phyloP scores from a whole-genome alignment of 1,284 basidiomycete genomes.

The Melampsora medusae region DNA sequence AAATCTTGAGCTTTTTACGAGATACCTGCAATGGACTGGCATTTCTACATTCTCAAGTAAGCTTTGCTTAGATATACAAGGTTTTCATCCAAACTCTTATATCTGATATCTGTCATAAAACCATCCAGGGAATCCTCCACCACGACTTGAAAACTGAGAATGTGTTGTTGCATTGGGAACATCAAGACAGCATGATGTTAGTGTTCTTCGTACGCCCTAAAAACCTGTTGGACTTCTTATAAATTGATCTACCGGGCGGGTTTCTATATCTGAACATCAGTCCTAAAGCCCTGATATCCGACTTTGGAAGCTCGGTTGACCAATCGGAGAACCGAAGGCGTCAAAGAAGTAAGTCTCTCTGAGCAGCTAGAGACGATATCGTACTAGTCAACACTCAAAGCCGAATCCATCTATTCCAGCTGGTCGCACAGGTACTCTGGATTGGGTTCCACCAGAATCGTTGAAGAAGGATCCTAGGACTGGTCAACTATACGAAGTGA shows the following conservation, averaged over 20 bases:
- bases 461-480: slow-evolving; percentile 58
- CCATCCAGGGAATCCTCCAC: slow-evolving; percentile 64
- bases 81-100: background rate
- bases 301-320: slow-evolving; percentile 77
- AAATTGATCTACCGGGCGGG: too few relatives aligned
- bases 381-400: slow-evolving; percentile 55
- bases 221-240: slow-evolving; percentile 12
- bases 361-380: slow-evolving; percentile 57
- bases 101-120: background rate
- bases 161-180: slow-evolving; percentile 82
- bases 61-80: background rate
- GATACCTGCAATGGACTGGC: slow-evolving; percentile 51
- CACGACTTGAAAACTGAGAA: slow-evolving; percentile 91
- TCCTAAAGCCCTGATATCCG: slow-evolving; percentile 75
- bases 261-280: slow-evolving; percentile 48
- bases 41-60: slow-evolving; percentile 51
- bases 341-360: slow-evolving; percentile 37
- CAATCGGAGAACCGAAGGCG: slow-evolving; percentile 50
- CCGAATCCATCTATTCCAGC: slow-evolving; percentile 55
- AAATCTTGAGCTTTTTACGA: slow-evolving; percentile 49
- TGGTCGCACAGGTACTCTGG: slow-evolving; percentile 88
- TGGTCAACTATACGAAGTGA: slow-evolving; percentile 68
- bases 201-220: slow-evolving; percentile 49
- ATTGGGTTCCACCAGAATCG: slow-evolving; percentile 72
- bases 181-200: slow-evolving; percentile 73